phyloP scores from a whole-genome alignment of 805 yeast genomes.

The Yarrowia sp. region DNA sequence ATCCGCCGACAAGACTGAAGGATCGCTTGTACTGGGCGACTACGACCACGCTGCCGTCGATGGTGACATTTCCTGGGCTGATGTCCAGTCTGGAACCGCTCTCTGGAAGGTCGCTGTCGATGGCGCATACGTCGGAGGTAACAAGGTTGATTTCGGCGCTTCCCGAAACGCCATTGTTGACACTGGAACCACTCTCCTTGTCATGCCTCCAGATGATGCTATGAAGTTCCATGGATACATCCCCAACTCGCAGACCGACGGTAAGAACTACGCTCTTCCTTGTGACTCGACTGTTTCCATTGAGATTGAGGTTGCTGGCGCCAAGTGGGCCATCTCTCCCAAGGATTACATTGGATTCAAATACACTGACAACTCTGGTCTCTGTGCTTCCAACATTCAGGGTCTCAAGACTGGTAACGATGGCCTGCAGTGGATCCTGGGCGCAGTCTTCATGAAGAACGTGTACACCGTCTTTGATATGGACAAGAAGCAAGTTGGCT shows the following conservation, averaged over 20 bases:
- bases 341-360: slow-evolving; percentile 49
- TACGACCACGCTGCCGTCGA: slow-evolving; percentile 40
- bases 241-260: slow-evolving; percentile 50
- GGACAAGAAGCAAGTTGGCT: slow-evolving; percentile 49
- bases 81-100: slow-evolving; percentile 35
- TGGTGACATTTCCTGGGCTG: slow-evolving; percentile 44
- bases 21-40: slow-evolving; percentile 47
- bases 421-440: slow-evolving; percentile 55
- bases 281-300: slow-evolving; percentile 49
- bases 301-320: slow-evolving; percentile 44
- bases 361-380: slow-evolving; percentile 45
- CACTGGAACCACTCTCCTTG: slow-evolving; percentile 64
- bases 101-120: slow-evolving; percentile 52
- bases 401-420: slow-evolving; percentile 45
- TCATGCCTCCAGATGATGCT: slow-evolving; percentile 56
- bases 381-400: slow-evolving; percentile 64
- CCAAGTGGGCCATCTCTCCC: slow-evolving; percentile 47
- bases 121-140: slow-evolving; percentile 40
- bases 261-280: slow-evolving; percentile 58
- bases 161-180: slow-evolving; percentile 48
- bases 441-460: slow-evolving; percentile 56
- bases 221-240: slow-evolving; percentile 52
- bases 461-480: slow-evolving; percentile 59
- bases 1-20: slow-evolving; percentile 36
- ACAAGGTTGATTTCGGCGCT: slow-evolving; percentile 37